These are phyloP conservation scores for Sicyos edulis DNA, from an alignment of 306 rosid genomes.

Conservation along the genomic window DNA sequence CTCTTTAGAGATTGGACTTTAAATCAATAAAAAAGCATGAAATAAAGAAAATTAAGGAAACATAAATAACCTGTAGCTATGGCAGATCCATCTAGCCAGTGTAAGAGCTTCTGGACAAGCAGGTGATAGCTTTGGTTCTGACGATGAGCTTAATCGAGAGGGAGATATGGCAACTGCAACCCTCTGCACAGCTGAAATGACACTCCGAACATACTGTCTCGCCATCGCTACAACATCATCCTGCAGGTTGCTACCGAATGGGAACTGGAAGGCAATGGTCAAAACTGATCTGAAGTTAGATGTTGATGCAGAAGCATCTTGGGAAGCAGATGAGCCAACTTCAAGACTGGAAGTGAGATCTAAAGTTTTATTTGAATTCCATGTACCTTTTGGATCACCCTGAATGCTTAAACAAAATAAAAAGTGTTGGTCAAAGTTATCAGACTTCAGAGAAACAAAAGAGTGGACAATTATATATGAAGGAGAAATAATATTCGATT, in stretches of 20 bases:
- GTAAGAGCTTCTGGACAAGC: slow-evolving; percentile 85
- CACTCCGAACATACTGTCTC: slow-evolving; percentile 73
- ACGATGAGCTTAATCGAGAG: slow-evolving; percentile 49
- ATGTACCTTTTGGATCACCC: slow-evolving; percentile 61
- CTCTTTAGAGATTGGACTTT: too few relatives aligned
- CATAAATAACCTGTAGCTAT: slow-evolving; percentile 58
- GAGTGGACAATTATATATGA: too few relatives aligned
- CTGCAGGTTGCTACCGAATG: slow-evolving; percentile 65
- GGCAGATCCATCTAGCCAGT: slow-evolving; percentile 78
- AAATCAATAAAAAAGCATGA: too few relatives aligned
- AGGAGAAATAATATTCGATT: too few relatives aligned
- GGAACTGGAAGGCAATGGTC: slow-evolving; percentile 94
- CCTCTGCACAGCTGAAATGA: slow-evolving; percentile 87
- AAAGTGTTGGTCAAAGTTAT: slow-evolving; percentile 7
- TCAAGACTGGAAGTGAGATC: slow-evolving; percentile 91
- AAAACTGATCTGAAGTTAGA: slow-evolving; percentile 65
- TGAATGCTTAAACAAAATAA: slow-evolving; percentile 24
- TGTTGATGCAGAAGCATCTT: slow-evolving; percentile 35
- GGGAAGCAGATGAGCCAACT: slow-evolving; percentile 54
- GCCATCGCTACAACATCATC: slow-evolving; percentile 82
- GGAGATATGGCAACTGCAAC: slow-evolving; percentile 93
- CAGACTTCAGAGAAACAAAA: neutral
- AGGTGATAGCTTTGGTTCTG: slow-evolving; percentile 59
- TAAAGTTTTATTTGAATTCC: slow-evolving; percentile 51
- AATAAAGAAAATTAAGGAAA: neutral